phyloP scores from a whole-genome alignment of 345 rosid genomes.

The Tarenaya hassleriana region DNA sequence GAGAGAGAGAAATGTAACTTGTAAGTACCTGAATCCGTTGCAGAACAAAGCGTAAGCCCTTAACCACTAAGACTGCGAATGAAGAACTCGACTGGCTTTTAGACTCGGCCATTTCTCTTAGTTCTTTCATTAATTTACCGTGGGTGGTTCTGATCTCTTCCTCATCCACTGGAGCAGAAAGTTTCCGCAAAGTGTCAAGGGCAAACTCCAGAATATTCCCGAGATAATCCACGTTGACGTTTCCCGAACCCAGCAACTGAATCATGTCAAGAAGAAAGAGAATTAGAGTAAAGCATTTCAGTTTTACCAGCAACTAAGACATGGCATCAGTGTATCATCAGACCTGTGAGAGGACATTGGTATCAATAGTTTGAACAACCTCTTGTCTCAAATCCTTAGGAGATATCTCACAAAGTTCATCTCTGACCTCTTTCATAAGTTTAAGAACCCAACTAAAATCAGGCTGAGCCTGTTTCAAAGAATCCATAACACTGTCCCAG shows the following conservation, averaged over 20 bases:
- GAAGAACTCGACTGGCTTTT: conserved; percentile 36
- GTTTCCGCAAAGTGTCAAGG: conserved; percentile 61
- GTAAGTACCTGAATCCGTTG: conserved; percentile 75
- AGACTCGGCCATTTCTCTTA: conserved; percentile 49
- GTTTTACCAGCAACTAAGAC: conserved; percentile 1
- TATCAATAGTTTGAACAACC: conserved; percentile 63
- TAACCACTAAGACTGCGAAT: conserved; percentile 55
- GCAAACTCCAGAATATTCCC: conserved; percentile 69
- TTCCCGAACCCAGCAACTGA: conserved; percentile 70
- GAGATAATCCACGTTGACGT: conserved; percentile 62
- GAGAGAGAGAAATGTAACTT: neutral
- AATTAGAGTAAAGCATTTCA: conserved; percentile 10
- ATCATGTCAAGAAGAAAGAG: conserved; percentile 5
- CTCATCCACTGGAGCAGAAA: conserved; percentile 68
- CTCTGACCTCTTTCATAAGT: conserved; percentile 84
- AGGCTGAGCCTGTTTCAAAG: conserved; percentile 53
- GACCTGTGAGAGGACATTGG: conserved; percentile 72
- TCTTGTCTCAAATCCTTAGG: conserved; percentile 78
- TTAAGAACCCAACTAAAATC: conserved; percentile 58
- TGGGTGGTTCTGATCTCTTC: conserved; percentile 51
- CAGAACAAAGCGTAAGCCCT: conserved; percentile 76
- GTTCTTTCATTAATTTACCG: conserved; percentile 53
- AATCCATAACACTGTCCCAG: conserved; percentile 80
- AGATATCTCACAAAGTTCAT: conserved; percentile 79
- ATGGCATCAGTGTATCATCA: neutral